Base-by-base conservation (phyloP, 345 rosid genomes). In the Zanthoxylum bungeanum region DNA sequence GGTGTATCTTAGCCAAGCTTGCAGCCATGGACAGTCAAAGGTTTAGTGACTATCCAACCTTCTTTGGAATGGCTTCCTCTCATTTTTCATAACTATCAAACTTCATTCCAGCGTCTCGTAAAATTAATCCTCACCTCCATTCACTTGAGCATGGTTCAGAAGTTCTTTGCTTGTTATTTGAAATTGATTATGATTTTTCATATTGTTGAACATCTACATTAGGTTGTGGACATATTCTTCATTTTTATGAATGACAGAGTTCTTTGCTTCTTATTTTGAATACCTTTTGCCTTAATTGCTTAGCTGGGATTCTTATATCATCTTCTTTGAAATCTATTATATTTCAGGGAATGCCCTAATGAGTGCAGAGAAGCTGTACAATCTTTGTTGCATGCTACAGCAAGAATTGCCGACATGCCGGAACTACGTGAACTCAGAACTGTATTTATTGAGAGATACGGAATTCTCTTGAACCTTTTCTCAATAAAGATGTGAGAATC, bases 361-460 rank as follows among this genome's bases (percentile, higher is more conserved):
- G 98, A 88, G 61, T 92, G 99, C 79, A 79, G 69, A 73, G 94
- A 88, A 78, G 93, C 97, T 57, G 79, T 86, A 22, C 75, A 91
- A 14, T 88, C 96, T 60, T 82, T 95, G 59, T 75, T 84, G 42
- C 85, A 88, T 42, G 96, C 97, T n/a, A 95, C 99, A 11, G 97
- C 99, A 52, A 84, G 97, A 82, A 82, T 92, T 77, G 81, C 94
- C 52, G 91, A 90, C 76, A 81, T 90, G 71, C 98, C 95, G 0
- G 98, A 92, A 77, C 82, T 90, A 12, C 89, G 93, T 5, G 85
- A 91, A 12, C 87, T 92, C 70, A 84, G 98, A 53, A 74, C 79
- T 40, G 19, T 81, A 12, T 91, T 95, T 69, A 63, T 69, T 17
- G 90, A 85, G 21, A 84, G 81, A 88, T 95, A 92, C 61, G 91